Conservation (phyloP, 305 asterid species). For the Fraxinus ornus region DNA sequence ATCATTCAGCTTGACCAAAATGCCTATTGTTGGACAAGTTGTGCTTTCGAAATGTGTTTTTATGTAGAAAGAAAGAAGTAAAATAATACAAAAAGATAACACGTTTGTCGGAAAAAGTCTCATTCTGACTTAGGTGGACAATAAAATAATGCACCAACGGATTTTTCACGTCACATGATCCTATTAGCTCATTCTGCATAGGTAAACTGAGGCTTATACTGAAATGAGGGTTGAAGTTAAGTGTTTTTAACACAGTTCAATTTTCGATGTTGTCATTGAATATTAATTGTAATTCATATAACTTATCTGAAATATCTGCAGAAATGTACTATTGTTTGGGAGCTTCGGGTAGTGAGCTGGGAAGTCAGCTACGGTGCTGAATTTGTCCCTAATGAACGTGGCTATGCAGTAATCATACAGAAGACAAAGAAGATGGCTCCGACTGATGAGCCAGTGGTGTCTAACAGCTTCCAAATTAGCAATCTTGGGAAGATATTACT, state of each 20-base stretch:
- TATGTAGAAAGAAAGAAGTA: not conserved
- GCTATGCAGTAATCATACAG: conserved; percentile 66
- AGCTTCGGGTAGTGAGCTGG: conserved; percentile 93
- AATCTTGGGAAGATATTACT: conserved; percentile 81
- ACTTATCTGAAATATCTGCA: conserved; percentile 29
- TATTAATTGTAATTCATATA: not conserved
- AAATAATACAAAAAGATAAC: not conserved
- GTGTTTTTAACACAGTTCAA: not conserved
- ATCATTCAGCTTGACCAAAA: not conserved
- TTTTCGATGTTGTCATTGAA: not conserved
- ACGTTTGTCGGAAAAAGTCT: not conserved
- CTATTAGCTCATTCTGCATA: not conserved
- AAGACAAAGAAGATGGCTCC: conserved; percentile 67
- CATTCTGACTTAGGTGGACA: not conserved
- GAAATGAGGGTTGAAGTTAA: not conserved
- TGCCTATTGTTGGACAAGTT: not conserved
- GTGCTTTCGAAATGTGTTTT: not conserved
- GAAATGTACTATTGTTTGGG: conserved; percentile 84
- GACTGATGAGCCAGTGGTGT: conserved; percentile 65
- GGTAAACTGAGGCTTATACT: not conserved
- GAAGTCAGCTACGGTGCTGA: conserved; percentile 86
- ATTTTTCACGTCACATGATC: not conserved
- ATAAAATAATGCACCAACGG: not conserved
- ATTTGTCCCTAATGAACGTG: conserved; percentile 60
- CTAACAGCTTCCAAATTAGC: conserved; percentile 50